phyloP scores from a whole-genome alignment of 2,329 filamentous ascomycete genomes.

The Sporothrix globosa region DNA sequence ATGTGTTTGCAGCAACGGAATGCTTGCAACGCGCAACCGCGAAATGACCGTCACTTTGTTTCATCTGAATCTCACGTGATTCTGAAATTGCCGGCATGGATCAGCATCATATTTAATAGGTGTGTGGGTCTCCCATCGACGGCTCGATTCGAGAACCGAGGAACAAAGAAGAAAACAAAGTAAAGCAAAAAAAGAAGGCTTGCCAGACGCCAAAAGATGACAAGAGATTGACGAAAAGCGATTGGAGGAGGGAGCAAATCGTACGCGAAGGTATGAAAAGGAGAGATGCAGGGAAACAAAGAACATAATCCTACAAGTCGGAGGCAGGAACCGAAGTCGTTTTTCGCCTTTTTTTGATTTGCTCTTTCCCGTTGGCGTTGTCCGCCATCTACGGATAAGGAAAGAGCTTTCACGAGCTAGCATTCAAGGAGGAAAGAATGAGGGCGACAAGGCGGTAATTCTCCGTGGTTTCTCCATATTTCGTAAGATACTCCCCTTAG shows the following conservation, averaged over 20 bases:
- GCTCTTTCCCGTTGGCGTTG: not conserved
- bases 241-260: not conserved
- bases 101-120: not conserved
- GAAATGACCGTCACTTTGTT: too few species aligned
- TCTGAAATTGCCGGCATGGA: slow-evolving; percentile 22
- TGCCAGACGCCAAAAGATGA: slow-evolving; percentile 20
- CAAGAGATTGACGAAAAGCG: not conserved
- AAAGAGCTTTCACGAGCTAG: not conserved
- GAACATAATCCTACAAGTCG: not conserved
- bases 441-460: slow-evolving; percentile 9
- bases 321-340: not conserved
- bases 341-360: not conserved
- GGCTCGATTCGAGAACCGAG: not conserved
- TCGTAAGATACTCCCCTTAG: not conserved
- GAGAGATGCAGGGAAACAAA: not conserved
- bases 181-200: not conserved
- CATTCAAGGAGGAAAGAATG: not conserved
- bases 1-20: not conserved
- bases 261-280: not conserved
- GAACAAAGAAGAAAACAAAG: slow-evolving; percentile 6
- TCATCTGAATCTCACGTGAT: slow-evolving; percentile 8
- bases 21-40: not conserved
- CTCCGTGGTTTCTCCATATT: not conserved
- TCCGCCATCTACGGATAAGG: too few species aligned
- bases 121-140: slow-evolving; percentile 10